Conservation (phyloP, 768 basidiomycete species). For the Porphyrellus cyaneotinctus region DNA sequence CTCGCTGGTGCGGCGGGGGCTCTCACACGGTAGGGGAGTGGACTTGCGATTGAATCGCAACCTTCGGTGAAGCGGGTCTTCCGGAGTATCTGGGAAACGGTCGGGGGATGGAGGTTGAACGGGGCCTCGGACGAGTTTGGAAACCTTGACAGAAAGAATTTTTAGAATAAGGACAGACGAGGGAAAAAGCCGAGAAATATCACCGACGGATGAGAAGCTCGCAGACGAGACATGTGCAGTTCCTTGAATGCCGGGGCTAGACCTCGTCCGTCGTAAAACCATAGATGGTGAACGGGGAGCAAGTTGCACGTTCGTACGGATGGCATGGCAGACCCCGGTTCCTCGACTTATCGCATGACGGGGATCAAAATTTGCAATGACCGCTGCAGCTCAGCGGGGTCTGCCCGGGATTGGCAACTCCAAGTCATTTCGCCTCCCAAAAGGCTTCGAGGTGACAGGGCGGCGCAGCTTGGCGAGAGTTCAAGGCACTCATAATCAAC, state of each 20-base stretch:
- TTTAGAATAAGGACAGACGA: neutral
- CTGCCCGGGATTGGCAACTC: constrained; percentile 4
- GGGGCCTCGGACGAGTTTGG: constrained; percentile 16
- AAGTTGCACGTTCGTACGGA: neutral
- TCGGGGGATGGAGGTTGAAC: constrained; percentile 14
- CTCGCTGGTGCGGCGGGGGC: neutral
- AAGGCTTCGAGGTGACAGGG: constrained; percentile 8
- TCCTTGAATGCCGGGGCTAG: constrained; percentile 3
- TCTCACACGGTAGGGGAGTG: neutral
- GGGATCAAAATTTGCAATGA: constrained; percentile 18
- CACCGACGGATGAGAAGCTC: neutral
- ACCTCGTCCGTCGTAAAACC: neutral
- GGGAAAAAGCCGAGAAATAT: constrained; percentile 4
- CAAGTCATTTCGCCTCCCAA: constrained; percentile 25
- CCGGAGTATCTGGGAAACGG: constrained; percentile 16
- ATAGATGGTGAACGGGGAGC: neutral
- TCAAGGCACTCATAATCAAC: constrained; percentile 4
- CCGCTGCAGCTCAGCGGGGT: neutral
- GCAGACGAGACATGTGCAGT: neutral
- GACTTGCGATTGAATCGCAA: constrained; percentile 9
- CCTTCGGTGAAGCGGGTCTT: constrained; percentile 19
- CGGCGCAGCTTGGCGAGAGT: constrained; percentile 11
- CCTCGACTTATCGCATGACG: constrained; percentile 17
- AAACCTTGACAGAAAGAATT: constrained; percentile 4
- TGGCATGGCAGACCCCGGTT: constrained; percentile 1